Evolutionary conservation across 2,329 filamentous ascomycete species (phyloP).

Genomic region (Aureobasidium sp.): DNA sequence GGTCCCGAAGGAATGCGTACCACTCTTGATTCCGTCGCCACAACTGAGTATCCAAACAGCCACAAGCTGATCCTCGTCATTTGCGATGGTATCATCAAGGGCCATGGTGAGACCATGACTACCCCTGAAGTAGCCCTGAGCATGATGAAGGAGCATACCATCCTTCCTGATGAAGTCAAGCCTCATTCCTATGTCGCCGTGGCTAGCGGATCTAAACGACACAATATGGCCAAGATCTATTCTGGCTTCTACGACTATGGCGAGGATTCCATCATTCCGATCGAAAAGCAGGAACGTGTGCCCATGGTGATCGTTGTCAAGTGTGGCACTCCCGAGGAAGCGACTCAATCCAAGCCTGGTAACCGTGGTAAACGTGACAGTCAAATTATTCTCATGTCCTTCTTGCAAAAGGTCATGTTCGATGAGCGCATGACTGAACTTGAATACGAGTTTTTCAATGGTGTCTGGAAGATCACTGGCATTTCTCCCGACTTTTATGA

Average conservation of each 20-base stretch:
- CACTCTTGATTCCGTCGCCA: slow-evolving; percentile 90
- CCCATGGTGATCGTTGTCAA: slow-evolving; percentile 97
- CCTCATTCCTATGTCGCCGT: slow-evolving; percentile 95
- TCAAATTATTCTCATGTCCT: slow-evolving; percentile 98
- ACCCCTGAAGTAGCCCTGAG: slow-evolving; percentile 83
- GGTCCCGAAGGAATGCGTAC: slow-evolving; percentile 86
- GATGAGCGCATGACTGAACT: slow-evolving; percentile 99
- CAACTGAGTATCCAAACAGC: slow-evolving; percentile 97
- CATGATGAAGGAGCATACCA: slow-evolving; percentile 91
- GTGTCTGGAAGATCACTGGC: slow-evolving; percentile 95
- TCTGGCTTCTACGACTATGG: slow-evolving; percentile 98
- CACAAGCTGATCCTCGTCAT: slow-evolving; percentile 96
- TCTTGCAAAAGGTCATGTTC: slow-evolving; percentile 99
- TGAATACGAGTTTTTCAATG: slow-evolving; percentile 99
- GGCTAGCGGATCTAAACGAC: slow-evolving; percentile 87
- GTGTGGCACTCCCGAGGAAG: slow-evolving; percentile 85
- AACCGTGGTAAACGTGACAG: slow-evolving; percentile 98
- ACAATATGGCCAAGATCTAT: slow-evolving; percentile 99
- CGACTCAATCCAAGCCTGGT: slow-evolving; percentile 72
- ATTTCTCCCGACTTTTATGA: slow-evolving; percentile 98
- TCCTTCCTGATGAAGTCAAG: slow-evolving; percentile 71
- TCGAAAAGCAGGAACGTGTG: slow-evolving; percentile 87
- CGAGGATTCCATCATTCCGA: slow-evolving; percentile 63
- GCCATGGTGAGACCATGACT: slow-evolving; percentile 74
- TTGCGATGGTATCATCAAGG: slow-evolving; percentile 96